Base-by-base conservation (phyloP, 805 yeast genomes). In the Candida orba region DNA sequence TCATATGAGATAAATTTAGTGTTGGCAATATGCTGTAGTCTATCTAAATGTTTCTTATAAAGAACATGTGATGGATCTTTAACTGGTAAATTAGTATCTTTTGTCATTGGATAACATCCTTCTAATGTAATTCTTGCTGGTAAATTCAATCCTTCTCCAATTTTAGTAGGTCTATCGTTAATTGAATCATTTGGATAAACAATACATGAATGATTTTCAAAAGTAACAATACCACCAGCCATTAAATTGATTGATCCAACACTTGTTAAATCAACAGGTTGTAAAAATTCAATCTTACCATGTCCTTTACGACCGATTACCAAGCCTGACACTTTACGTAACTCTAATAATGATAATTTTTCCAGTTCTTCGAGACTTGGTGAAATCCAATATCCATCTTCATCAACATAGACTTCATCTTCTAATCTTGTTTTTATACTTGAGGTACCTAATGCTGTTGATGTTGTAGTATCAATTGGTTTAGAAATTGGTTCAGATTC, bases 311-410 rank as follows among this genome's bases (percentile, higher is more conserved):
- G 81, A 6, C 98, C 99, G 47, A 93, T 78, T 14, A 74, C 74
- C 59, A 90, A 79, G 42, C 79, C 70, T 15, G 70, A 54, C 22
- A 93, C 83, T 6, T 73, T 56, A 43, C 83, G 78, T 40, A 88
- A 72, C 48, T 87, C 82, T 9, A 78, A 64, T 33, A 85, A 68
- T 0, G 87, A 62, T 72, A 76, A 70, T 15, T 69, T 63, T 43
- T 75, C 72, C 41, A 93, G 66, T 39, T 79, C 79, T 6, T 79
- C 75, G 33, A 82, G 57, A 3, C 88, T 69, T 15, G 99, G 99
- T 6, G 85, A 76, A 42, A 81, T 82, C 86, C 93, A 93, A 65
- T 90, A 93, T 6, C 90, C 96, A 39, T 84, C 76, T 13, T 79
- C 80, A 41, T 82, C 58, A 25, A 51, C 46, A 25, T 41, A 34